Conservation (phyloP, 176 grass and related monocot species). For the Sorghum bicolor region Sorghum_bicolor_NCBIv3 NC_012871.2:72129001-72129500, state of each 20-base stretch:
- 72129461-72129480: constrained; percentile 55
- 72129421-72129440: constrained; percentile 68
- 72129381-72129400: neutral
- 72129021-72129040: constrained; percentile 31
- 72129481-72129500: constrained; percentile 50
- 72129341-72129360: constrained; percentile 12
- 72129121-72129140: constrained; percentile 32
- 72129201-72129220: constrained; percentile 60
- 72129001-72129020: constrained; percentile 40
- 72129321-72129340: constrained; percentile 71
- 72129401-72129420: constrained; percentile 61
- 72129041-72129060: constrained; percentile 26
- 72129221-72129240: constrained; percentile 41
- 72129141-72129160: constrained; percentile 61
- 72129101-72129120: constrained; percentile 3
- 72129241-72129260: neutral
- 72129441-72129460: constrained; percentile 74
- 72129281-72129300: neutral
- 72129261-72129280: neutral
- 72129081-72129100: constrained; percentile 27
- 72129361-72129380: constrained; percentile 5
- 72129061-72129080: constrained; percentile 26
- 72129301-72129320: constrained; percentile 63
- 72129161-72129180: constrained; percentile 60
- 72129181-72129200: constrained; percentile 55